Evolutionary conservation across 169 alveolate genomes (phyloP).

Genomic region (Cryptosporidium felis): DNA sequence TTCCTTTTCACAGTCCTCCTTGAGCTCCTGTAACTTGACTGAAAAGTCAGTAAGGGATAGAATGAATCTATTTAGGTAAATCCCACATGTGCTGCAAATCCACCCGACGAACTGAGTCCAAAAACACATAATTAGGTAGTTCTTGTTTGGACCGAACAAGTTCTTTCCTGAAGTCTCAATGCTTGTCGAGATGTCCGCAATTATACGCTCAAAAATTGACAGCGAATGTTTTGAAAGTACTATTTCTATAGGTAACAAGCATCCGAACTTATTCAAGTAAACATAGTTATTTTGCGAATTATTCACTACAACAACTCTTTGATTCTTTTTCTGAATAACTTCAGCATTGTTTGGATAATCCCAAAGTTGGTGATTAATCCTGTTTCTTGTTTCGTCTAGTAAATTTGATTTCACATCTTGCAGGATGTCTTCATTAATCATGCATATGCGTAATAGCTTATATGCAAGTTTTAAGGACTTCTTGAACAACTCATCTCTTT

Average conservation of each 20-base stretch:
- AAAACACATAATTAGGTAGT: conserved; percentile 13
- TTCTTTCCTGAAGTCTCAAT: conserved; percentile 9
- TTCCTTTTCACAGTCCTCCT: background rate
- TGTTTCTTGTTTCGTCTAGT: conserved; percentile 10
- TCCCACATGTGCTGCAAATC: background rate
- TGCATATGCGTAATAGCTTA: conserved; percentile 15
- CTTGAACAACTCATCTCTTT: conserved; percentile 1
- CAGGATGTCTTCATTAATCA: background rate
- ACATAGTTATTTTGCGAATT: conserved; percentile 10
- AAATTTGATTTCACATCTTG: conserved; percentile 5
- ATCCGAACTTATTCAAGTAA: conserved; percentile 17
- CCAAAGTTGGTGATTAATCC: conserved; percentile 31
- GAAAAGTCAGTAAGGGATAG: conserved; percentile 8
- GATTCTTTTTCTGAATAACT: background rate
- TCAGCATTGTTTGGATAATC: conserved; percentile 31
- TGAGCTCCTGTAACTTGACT: background rate
- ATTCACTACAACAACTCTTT: background rate
- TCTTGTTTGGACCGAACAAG: background rate
- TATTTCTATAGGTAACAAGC: conserved; percentile 43
- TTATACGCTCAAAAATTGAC: conserved; percentile 19
- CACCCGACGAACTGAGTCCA: conserved; percentile 50
- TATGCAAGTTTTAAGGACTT: conserved; percentile 15
- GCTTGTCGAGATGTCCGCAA: background rate
- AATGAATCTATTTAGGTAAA: conserved; percentile 16
- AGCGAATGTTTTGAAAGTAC: background rate